Evolutionary conservation across 495 filamentous ascomycete genomes (phyloP).

Genomic region (Amorphotheca resinae): DNA sequence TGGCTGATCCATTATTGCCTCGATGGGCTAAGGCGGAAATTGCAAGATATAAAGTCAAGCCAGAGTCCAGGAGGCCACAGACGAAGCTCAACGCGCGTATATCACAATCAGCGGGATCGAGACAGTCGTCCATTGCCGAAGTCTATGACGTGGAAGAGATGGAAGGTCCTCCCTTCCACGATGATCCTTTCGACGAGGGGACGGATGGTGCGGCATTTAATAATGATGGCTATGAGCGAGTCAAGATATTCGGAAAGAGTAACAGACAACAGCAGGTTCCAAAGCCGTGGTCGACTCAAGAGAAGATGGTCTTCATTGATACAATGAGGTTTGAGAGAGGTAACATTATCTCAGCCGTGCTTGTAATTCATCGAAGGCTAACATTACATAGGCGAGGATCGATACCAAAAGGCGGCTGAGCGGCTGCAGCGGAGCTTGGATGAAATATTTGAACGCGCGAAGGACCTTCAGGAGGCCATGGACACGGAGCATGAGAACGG

Average conservation of each 20-base stretch:
- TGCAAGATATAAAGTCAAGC: background rate
- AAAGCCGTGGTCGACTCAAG: background rate
- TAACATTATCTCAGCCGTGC: conserved; percentile 1
- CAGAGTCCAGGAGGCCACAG: background rate
- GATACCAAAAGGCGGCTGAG: conserved; percentile 8
- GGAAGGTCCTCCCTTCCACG: background rate
- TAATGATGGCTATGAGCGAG: background rate
- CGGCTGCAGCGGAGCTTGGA: conserved; percentile 6
- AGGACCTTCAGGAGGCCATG: conserved; percentile 10
- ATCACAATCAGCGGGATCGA: no score
- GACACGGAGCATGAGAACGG: conserved; percentile 9
- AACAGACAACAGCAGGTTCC: background rate
- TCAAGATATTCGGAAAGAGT: background rate
- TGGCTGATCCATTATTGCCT: background rate
- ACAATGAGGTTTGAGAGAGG: background rate
- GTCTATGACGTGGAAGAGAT: background rate
- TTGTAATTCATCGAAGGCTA: background rate
- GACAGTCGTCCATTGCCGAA: no score
- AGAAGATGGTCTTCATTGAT: conserved; percentile 1
- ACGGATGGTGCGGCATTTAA: background rate
- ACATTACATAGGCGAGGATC: conserved; percentile 2
- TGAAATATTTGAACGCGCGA: conserved; percentile 14
- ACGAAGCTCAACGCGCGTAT: background rate
- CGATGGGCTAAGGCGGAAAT: background rate
- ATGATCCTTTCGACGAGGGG: conserved; percentile 1